Evolutionary conservation across 768 basidiomycete genomes (phyloP).

Genomic region (Rhodotorula taiwanensis): DNA sequence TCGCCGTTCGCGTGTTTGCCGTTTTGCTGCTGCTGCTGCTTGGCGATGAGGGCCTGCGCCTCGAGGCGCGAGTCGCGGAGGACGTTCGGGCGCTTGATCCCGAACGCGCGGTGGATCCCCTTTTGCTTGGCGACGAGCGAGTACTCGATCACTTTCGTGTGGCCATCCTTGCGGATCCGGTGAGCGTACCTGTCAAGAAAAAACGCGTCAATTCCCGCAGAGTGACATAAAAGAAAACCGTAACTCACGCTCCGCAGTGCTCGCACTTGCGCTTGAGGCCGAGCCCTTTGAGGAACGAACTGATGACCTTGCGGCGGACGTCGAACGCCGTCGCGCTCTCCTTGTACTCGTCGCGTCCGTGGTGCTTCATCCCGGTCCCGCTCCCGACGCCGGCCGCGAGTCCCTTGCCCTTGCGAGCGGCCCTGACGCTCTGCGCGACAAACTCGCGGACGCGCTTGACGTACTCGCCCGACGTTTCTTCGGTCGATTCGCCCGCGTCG

Average conservation of each 20-base stretch:
- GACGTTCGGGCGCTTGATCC: constrained; percentile 68
- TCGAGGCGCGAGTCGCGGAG: constrained; percentile 45
- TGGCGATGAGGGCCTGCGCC: neutral
- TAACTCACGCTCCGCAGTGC: constrained; percentile 70
- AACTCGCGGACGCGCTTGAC: constrained; percentile 60
- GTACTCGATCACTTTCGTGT: constrained; percentile 90
- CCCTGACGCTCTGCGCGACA: constrained; percentile 46
- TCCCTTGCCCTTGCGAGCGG: constrained; percentile 43
- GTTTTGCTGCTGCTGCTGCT: neutral
- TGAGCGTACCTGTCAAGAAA: constrained; percentile 57
- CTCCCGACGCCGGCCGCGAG: neutral
- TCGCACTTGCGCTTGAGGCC: constrained; percentile 61
- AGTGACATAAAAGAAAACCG: neutral
- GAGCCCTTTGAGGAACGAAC: constrained; percentile 67
- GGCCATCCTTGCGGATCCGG: constrained; percentile 87
- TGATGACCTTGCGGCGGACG: constrained; percentile 70
- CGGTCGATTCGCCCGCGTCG: constrained; percentile 43
- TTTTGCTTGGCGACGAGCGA: constrained; percentile 78
- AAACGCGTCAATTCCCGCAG: neutral
- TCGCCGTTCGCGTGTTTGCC: constrained; percentile 3
- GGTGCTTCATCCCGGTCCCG: constrained; percentile 33
- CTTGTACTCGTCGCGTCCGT: constrained; percentile 40
- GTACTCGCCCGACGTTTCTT: constrained; percentile 60
- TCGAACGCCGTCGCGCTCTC: constrained; percentile 85
- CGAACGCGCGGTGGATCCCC: constrained; percentile 51